Evolutionary conservation across 345 rosid species (phyloP).

Genomic region (Citrus australasica): DNA sequence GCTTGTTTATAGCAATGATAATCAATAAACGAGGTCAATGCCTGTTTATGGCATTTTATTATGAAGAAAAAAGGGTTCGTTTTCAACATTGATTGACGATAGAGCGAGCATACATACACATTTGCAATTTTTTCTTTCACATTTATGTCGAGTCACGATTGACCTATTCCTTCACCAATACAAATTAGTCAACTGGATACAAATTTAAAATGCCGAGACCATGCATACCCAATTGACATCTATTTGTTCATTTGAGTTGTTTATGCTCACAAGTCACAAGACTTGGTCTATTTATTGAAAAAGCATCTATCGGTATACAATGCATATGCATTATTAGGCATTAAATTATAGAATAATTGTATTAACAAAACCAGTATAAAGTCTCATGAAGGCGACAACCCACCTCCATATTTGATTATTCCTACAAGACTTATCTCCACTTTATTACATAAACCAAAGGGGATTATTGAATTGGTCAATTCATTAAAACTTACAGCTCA

Average conservation of each 20-base stretch:
- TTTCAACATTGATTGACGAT: too few species aligned
- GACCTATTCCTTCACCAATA: too few species aligned
- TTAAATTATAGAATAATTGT: not conserved
- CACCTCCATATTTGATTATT: not conserved
- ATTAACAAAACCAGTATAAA: not conserved
- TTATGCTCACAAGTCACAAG: not conserved
- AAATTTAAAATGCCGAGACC: not conserved
- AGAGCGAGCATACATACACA: not conserved
- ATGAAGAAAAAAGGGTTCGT: too few species aligned
- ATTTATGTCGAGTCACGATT: not conserved
- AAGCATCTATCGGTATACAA: not conserved
- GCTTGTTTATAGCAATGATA: not conserved
- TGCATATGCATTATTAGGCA: not conserved
- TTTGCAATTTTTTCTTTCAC: not conserved
- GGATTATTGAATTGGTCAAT: not conserved
- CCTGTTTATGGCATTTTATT: not conserved
- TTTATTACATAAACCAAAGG: not conserved
- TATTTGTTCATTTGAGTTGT: not conserved
- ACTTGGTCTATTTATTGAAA: not conserved
- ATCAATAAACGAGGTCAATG: not conserved
- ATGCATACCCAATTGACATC: not conserved
- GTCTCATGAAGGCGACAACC: not conserved
- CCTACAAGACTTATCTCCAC: not conserved
- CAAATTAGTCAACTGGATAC: too few species aligned
- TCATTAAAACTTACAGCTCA: not conserved